Base-by-base conservation (phyloP, 2,329 filamentous ascomycete species). In the Ophiostoma populinum region DNA sequence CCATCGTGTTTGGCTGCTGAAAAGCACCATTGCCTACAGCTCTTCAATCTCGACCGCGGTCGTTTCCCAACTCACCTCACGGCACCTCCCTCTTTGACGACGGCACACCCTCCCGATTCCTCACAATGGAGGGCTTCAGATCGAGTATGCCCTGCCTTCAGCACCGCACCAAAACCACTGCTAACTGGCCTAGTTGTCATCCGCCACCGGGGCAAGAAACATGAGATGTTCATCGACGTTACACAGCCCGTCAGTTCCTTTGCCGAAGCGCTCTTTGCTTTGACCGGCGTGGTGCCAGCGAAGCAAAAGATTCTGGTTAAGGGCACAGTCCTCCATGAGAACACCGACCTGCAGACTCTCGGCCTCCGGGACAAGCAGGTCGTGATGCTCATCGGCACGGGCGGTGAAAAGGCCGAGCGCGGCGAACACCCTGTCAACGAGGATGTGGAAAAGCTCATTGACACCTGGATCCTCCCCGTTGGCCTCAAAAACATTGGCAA, bases 351-450 rank as follows among this genome's bases (percentile, higher is more conserved):
- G 55, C 74, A 75, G 45, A 80, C 77, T 48, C 68, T 95, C 41
- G 77, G 77, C 49, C 74, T 92, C 48, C 95, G 93, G 64, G 63
- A 80, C 22, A 80, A 80, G 38, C 82, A 92, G 55, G 69, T 64
- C 16, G 80, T 98, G 54, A 92, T 93, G 75, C 92, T 98, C 80
- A 82, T 98, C 70, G 92, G 92, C 24, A 94, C 98, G 87, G 92
- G 82, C 18, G 86, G 92, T 53, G 86, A 85, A 20, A 87, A 95
- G 55, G 72, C 75, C 35, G 87, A 90, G 16, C 75, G 75, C 54
- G 71, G 79, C 51, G 78, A 77, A 40, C 85, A 82, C 39, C 36
- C n/a, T n/a, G n/a, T n/a, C n/a, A n/a, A n/a, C n/a, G n/a, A n/a
- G n/a, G n/a, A n/a, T n/a, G n/a, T n/a, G n/a, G n/a, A n/a, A n/a